Base-by-base conservation (phyloP, 805 yeast genomes). In the Metschnikowia kofuensis region DNA sequence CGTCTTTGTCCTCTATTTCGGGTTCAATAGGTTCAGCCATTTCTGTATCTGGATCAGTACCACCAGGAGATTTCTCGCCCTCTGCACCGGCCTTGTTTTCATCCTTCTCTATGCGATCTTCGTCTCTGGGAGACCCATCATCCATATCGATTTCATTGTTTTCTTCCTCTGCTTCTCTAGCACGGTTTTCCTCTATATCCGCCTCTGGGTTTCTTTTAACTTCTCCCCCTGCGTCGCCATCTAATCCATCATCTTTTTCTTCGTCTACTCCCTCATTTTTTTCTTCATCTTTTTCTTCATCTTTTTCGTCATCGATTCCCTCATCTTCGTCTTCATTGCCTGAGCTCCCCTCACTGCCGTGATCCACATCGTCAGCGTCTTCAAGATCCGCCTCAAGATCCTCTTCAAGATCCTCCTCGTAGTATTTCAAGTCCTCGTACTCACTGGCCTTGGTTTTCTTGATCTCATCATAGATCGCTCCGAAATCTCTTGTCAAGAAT, bases 361-460 rank as follows among this genome's bases (percentile, higher is more conserved):
- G 37, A 7, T 35, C 49, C 14, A 47, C 48, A 14, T 58, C 65
- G 2, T 56, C 61, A 7, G 57, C 60, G 12, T 47, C 55, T 13
- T 56, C 32, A 30, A 30, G 12, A 12, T 30, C 32, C 32, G 2
- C 59, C 14, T 56, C 32, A 30, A 30, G 12, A 12, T 30, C 32
- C 32, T 30, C 59, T 7, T 54, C 59, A 12, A 57, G 53, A 16
- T 55, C 54, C 16, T 57, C 64, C 26, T 59, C 62, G 42, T 54
- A 57, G 27, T 54, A 56, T 39, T 56, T 57, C 45, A 60, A 60
- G 38, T 62, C 66, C 38, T 67, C 72, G 32, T 54, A 45, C 44
- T 69, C 73, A 39, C 52, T 60, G 37, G 57, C 52, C 42, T 61
- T 62, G 42, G 69, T 64, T 29, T 59, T 57, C 16, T 62, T 64